Percentiles rank a stretch among this genome's conserved stretches.
phyloP scores from a whole-genome alignment of 2,329 filamentous ascomycete genomes.

The Fusarium musae region DNA sequence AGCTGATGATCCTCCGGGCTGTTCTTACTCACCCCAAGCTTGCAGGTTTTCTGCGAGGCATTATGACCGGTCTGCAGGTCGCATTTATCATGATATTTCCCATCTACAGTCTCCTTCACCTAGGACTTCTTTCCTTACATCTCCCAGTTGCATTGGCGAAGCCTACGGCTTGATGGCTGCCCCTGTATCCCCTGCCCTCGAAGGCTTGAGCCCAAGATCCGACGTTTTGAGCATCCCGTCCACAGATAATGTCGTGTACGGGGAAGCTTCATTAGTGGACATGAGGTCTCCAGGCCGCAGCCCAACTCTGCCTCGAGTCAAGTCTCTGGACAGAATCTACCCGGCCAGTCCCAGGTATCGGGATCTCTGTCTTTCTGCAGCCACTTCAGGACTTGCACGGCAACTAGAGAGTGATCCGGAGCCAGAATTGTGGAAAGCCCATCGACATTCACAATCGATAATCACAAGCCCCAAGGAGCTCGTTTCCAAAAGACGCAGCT shows the following conservation, averaged over 20 bases:
- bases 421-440: constrained; percentile 17
- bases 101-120: constrained; percentile 39
- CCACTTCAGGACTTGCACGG: constrained; percentile 31
- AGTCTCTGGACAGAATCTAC: constrained; percentile 53
- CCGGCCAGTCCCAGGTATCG: constrained; percentile 46
- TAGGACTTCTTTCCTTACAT: constrained; percentile 17
- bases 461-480: constrained; percentile 38
- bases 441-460: constrained; percentile 45
- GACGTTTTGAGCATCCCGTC: constrained; percentile 50
- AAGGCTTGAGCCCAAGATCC: constrained; percentile 47
- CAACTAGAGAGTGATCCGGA: constrained; percentile 26
- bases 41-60: constrained; percentile 47
- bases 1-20: constrained; percentile 25
- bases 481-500: constrained; percentile 37
- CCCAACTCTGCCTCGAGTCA: constrained; percentile 46
- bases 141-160: constrained; percentile 52
- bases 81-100: constrained; percentile 34
- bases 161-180: constrained; percentile 39
- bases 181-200: constrained; percentile 33
- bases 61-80: constrained; percentile 42
- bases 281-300: constrained; percentile 45
- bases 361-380: constrained; percentile 46
- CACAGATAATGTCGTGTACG: constrained; percentile 53
- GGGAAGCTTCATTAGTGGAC: constrained; percentile 54
- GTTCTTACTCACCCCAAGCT: constrained; percentile 28